Base-by-base conservation (phyloP, 2,329 filamentous ascomycete genomes). In the Sclerotinia minor region DNA sequence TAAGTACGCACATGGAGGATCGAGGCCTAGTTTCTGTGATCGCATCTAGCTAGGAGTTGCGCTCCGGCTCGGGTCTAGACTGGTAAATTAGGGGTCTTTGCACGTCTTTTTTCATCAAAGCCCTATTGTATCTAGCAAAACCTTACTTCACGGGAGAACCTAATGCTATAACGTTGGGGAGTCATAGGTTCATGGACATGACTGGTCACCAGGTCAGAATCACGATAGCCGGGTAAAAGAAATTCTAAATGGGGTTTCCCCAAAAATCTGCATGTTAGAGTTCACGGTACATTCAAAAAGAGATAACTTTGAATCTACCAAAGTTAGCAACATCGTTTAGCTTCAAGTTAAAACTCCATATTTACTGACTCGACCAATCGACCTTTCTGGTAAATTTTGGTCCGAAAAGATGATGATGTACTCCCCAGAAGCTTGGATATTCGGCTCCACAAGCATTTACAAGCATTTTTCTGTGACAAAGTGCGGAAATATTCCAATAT, bases 371-470 rank as follows among this genome's bases (percentile, higher is more conserved):
- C 47, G 45, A 41, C 15, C n/a, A 63, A 50, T 52, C n/a, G 45
- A 63, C 59, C 45, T 15, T 50, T 63, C 19, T 19, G 45, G 32
- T 50, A 63, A 63, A 52, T 50, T 50, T 41, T 50, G 45, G 59
- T 38, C 45, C 47, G 45, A 61, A 61, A 26, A 32, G 38, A 50
- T 61, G 45, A 61, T 61, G 59, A 49, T 38, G 26, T 61, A 49
- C 58, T 61, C 13, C 32, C 54, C 54, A 60, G 32, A 44, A 66
- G 64, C 64, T 59, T 66, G 45, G 64, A 50, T 60, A 59, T 49
- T 6, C 45, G 38, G 41, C 44, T 66, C 53, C 64, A 50, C 64
- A 66, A 47, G 53, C 44, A 49, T 59, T 66, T 50, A 21, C 38
- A 45, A 29, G 54, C 54, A 57, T 57, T 41, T 52, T 29, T 13